These are phyloP conservation scores for Euphorbia tirucalli DNA, from an alignment of 345 rosid genomes.

Conservation along the genomic window DNA sequence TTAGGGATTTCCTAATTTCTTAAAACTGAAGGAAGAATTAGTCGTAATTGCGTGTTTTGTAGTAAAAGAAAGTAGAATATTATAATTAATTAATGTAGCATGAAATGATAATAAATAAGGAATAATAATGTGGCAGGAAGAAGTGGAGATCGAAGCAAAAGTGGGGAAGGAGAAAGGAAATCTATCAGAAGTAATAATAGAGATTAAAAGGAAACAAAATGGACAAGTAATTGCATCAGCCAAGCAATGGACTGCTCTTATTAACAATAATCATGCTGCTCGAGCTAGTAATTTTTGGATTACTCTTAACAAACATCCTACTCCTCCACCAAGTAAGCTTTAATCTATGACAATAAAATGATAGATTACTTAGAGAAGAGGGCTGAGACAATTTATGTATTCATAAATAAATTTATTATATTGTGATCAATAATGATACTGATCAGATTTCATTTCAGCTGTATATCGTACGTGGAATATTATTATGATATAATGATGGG, in stretches of 20 bases:
- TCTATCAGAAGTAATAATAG: constrained; percentile 39
- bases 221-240: constrained; percentile 50
- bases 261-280: not conserved
- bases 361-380: not conserved
- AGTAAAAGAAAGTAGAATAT: no score
- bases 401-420: not conserved
- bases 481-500: no score
- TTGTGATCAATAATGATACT: no score
- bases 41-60: no score
- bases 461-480: not conserved
- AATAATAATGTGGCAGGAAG: constrained; percentile 38
- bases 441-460: not conserved
- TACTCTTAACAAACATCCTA: not conserved
- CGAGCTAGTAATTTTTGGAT: constrained; percentile 14
- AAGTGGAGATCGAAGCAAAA: constrained; percentile 57
- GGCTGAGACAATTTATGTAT: not conserved
- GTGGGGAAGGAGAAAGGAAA: constrained; percentile 41
- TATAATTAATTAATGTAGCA: no score
- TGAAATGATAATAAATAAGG: no score
- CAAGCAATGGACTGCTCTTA: constrained; percentile 52
- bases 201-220: constrained; percentile 35
- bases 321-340: not conserved
- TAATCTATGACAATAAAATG: no score
- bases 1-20: no score
- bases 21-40: no score